Percentiles rank a stretch among this genome's conserved stretches.
Evolutionary conservation across 176 grass and related monocot species (phyloP).

Genomic region (Melocanna baccifera): DNA sequence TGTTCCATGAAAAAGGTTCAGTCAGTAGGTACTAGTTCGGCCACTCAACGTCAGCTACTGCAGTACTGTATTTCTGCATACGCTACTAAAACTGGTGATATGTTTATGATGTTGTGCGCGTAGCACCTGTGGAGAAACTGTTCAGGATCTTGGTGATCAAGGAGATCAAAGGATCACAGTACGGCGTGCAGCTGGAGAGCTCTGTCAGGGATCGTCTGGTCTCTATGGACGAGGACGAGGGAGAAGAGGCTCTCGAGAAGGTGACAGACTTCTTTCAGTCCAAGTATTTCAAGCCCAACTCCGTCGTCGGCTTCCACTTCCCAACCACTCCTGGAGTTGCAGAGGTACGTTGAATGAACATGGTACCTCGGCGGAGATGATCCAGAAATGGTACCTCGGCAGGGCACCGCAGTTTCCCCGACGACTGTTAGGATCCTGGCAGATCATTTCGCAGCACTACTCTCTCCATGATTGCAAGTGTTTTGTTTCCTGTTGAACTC

Average conservation of each 20-base stretch:
- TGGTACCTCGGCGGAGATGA: conserved; percentile 51
- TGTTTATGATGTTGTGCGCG: neutral
- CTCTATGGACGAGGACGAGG: conserved; percentile 59
- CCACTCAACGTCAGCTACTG: neutral
- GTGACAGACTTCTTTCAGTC: conserved; percentile 63
- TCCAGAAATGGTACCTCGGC: conserved; percentile 82
- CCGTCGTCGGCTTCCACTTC: conserved; percentile 68
- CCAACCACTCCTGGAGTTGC: neutral
- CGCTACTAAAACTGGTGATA: neutral
- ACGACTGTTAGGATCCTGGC: conserved; percentile 57
- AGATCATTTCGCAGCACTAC: conserved; percentile 36
- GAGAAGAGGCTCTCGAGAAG: conserved; percentile 76
- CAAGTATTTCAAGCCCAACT: conserved; percentile 67
- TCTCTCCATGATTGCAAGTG: neutral
- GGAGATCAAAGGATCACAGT: conserved; percentile 90
- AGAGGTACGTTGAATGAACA: neutral
- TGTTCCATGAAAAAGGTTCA: neutral
- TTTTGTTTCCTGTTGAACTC: neutral
- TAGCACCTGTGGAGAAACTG: conserved; percentile 72
- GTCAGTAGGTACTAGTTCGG: neutral
- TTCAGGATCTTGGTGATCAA: conserved; percentile 79
- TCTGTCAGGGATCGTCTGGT: conserved; percentile 66
- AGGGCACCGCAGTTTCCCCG: conserved; percentile 55
- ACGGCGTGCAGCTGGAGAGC: conserved; percentile 89
- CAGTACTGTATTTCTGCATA: neutral